Evolutionary conservation across 176 grass and related monocot species (phyloP), one percentile per base, ranked within the genome.

Genomic region (Rhipidocladum racemiflorum): DNA sequence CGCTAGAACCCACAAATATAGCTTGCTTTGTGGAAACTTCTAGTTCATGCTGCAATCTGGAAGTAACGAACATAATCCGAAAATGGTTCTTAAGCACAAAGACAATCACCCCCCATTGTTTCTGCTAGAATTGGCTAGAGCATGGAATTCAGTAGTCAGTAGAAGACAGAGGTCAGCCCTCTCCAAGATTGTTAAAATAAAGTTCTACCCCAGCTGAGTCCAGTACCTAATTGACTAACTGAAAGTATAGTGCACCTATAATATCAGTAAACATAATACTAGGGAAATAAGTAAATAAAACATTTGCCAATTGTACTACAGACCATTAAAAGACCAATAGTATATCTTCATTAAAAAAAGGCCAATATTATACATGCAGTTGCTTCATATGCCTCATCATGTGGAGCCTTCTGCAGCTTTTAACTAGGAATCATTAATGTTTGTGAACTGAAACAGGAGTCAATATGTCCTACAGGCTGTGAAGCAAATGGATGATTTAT

Each of bases 1-100:
- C 89, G 57, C 96, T 99, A 66, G 96, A 99, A 83, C 90, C 96
- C 81, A 99, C 83, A 83, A 99, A 99, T 90, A 99, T 99, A 45
- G 91, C 68, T 81, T 95, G 92, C 69, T 99, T 95, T 64, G 93
- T 95, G 59, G 92, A 91, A 83, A 95, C 87, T 91, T 99, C 96
- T 75, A 99, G 89, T n/a, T 99, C 83, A 88, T 91, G 93, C 50
- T 95, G 96, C 20, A 81, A 76, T 90, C 96, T 99, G 81, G 56
- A 61, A 83, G 78, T 17, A 88, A 79, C n/a, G 17, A 3, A 75
- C 69, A 55, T 39, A 86, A 86, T 43, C 18, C 38, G 27, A 79
- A 82, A 82, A 5, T 54, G 42, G 76, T 38, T 69, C 51, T 68
- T 48, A 48, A 77, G 64, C 40, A 70, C 39, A 32, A 39, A 56